Conservation (phyloP, 805 yeast genomes). For the Pichia cabralensis region DNA sequence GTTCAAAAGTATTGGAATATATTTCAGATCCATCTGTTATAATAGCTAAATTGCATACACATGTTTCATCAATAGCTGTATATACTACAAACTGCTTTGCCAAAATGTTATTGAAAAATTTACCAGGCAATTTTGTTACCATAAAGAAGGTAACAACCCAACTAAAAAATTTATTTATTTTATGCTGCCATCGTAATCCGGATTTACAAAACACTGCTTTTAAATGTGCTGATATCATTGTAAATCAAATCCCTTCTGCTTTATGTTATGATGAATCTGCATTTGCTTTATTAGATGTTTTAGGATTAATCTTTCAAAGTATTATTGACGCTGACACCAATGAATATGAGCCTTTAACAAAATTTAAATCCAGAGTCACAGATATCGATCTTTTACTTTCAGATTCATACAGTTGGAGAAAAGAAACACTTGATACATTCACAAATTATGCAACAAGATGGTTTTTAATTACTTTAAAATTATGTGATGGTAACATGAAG, state of each 20-base stretch:
- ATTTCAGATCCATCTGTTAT: conserved; percentile 78
- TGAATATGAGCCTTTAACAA: conserved; percentile 76
- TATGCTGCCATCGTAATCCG: conserved; percentile 70
- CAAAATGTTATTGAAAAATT: conserved; percentile 44
- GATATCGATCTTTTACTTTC: conserved; percentile 51
- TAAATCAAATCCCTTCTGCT: conserved; percentile 61
- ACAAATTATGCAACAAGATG: conserved; percentile 54
- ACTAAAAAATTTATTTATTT: conserved; percentile 52
- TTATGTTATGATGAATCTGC: conserved; percentile 66
- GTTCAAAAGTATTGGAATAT: conserved; percentile 68
- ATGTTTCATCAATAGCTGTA: conserved; percentile 56
- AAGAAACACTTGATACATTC: conserved; percentile 50
- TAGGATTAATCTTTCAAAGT: conserved; percentile 69
- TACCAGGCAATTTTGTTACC: conserved; percentile 45
- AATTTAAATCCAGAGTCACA: conserved; percentile 35
- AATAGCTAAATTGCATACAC: conserved; percentile 56
- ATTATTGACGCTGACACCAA: conserved; percentile 74
- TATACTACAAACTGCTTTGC: conserved; percentile 46
- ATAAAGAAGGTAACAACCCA: conserved; percentile 56
- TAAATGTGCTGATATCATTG: conserved; percentile 60
- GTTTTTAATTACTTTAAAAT: conserved; percentile 48
- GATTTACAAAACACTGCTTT: conserved; percentile 73
- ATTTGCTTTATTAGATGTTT: conserved; percentile 70
- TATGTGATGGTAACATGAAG: conserved; percentile 65
- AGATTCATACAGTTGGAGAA: conserved; percentile 71